phyloP scores from a whole-genome alignment of 169 alveolate genomes.

The Plasmodium vivax region DNA sequence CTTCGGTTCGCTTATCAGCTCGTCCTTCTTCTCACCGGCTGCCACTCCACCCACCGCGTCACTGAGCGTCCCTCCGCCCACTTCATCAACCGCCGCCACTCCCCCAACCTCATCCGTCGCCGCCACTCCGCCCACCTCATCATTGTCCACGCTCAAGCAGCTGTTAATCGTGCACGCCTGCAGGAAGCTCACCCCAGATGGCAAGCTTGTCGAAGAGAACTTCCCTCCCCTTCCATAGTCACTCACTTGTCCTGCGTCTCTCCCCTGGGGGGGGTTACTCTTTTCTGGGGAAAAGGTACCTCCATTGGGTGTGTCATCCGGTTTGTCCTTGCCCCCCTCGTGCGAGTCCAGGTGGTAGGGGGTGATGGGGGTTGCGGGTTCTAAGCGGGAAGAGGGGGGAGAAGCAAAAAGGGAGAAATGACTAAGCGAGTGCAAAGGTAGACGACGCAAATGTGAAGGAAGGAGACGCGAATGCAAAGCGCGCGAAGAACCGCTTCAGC shows the following conservation, averaged over 20 bases:
- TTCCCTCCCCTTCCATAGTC: background rate
- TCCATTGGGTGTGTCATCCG: background rate
- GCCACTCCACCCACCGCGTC: background rate
- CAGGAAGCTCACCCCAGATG: background rate
- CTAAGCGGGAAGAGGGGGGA: background rate
- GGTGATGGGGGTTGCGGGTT: background rate
- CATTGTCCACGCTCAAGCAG: background rate
- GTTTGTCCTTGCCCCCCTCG: background rate
- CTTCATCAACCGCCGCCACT: too few species aligned
- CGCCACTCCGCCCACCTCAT: background rate
- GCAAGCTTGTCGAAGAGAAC: background rate
- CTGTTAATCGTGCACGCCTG: conserved; percentile 3
- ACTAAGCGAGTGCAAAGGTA: background rate
- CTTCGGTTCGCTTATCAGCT: background rate
- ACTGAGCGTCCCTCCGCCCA: background rate
- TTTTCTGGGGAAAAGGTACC: background rate
- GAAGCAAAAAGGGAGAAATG: too few species aligned
- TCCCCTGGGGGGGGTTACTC: background rate
- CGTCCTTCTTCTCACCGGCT: background rate
- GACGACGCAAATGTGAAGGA: background rate
- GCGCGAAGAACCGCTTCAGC: background rate
- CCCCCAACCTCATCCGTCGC: background rate
- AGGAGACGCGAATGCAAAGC: background rate
- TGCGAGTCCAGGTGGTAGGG: background rate
- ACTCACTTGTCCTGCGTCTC: background rate